Evolutionary conservation across 2,329 filamentous ascomycete species (phyloP), one percentile per base, ranked within the genome.

Genomic region (Coniosporium tulheliwenetii): DNA sequence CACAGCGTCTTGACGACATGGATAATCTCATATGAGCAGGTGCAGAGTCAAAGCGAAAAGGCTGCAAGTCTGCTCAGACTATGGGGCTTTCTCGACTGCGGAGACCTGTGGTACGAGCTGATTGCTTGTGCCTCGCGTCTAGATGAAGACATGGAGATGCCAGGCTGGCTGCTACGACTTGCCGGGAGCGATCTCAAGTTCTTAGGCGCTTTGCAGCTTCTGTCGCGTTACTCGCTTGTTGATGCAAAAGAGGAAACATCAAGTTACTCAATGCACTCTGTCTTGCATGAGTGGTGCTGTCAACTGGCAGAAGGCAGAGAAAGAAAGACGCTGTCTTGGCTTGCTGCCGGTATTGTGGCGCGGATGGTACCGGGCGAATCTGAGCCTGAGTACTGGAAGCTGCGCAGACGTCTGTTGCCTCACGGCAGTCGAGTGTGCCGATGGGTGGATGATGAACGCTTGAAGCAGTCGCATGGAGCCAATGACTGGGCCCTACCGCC

Each of bases 1-100:
- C 42, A 49, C 38, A 54, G 44, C 41, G 42, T 59, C 35, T 50
- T 52, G 43, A 54, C 50, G n/a, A 57, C 52, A 12, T 59, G 50
- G 54, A 47, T 45, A 12, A 51, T 58, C 29, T 55, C 51, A 3
- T 56, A 55, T 43, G 43, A 57, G 19, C 49, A 51, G 8, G 48
- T 57, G 8, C 30, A 39, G 14, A 38, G 43, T 5, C 45, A 48
- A 41, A 48, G 50, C 37, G 32, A 47, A 35, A n/a, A 36, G 5
- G 48, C 54, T 5, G 50, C 49, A 2, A 43, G 51, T 5, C 41
- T 57, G 32, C 50, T 59, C 8, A 50, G 52, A 4, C 47, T 56
- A 15, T 57, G 48, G 52, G 49, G 45, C 10, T 52, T 49, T 37
- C 42, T 55, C 0, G 46, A 55, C 37, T 48, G 47, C 30, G 48